Base-by-base conservation (phyloP, 345 rosid genomes). In the Anastatica hierochuntica region DNA sequence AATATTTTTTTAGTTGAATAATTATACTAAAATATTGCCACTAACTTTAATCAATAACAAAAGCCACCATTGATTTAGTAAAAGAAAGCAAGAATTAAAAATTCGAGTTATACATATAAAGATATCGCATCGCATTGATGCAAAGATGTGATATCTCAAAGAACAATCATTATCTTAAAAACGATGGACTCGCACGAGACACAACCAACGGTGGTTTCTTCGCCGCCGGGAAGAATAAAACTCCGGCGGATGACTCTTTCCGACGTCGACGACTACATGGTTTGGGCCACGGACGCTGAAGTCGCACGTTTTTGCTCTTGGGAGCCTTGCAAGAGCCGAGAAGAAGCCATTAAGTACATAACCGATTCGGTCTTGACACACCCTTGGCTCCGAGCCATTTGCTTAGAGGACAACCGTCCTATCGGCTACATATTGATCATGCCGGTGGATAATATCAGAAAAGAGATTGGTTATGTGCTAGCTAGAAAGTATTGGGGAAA, bases 211-310 rank as follows among this genome's bases (percentile, higher is more conserved):
- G 31, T 16, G 13, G 15, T 10, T 43, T 58, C 50, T 47, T 10
- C 14, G n/a, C 45, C 68, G 7, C 24, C 49, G 16, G 55, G 41
- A 36, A 56, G 43, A 6, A 17, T 82, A 15, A 61, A 74, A 36
- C 77, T 77, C 45, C 72, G 82, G 51, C 68, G 37, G 5, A 37
- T 75, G 53, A 63, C 69, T 17, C 56, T 66, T 10, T 61, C 76
- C 12, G 84, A 83, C 51, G 38, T 76, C 0, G 82, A 83, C 10
- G 77, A 76, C 62, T 76, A 80, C 77, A 79, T 80, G 88, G 82
- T 51, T 16, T 86, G 90, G 95, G 80, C 77, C 2, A 33, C 56
- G 10, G 90, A 83, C 51, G 61, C 53, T 9, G 29, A 59, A 15
- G 82, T 80, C 13, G 21, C 75, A 16, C 76, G 64, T 2, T 80